Evolutionary conservation across 495 filamentous ascomycete genomes (phyloP).

Genomic region (Neurospora sp.): DNA sequence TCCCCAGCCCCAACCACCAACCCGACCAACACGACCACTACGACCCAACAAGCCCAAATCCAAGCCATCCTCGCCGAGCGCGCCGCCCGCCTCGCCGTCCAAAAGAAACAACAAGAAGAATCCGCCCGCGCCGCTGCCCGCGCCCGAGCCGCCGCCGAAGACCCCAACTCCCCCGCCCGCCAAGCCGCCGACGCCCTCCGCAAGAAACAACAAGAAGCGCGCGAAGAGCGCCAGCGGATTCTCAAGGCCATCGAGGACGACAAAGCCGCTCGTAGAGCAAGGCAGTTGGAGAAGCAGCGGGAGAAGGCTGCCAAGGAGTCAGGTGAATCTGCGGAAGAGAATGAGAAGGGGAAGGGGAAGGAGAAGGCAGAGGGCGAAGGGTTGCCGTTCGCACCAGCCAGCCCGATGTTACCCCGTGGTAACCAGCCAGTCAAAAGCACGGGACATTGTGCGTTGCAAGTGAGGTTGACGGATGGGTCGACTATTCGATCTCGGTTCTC

Average conservation of each 20-base stretch:
- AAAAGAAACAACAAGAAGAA: slow-evolving; percentile 22
- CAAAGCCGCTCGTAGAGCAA: slow-evolving; percentile 48
- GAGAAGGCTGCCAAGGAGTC: slow-evolving; percentile 6
- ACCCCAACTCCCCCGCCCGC: slow-evolving; percentile 26
- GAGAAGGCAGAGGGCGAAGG: background rate
- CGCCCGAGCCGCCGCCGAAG: slow-evolving; percentile 24
- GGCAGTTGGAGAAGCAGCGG: slow-evolving; percentile 40
- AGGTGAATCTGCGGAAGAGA: background rate
- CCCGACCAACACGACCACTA: background rate
- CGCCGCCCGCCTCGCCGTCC: slow-evolving; percentile 15
- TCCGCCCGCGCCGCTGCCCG: slow-evolving; percentile 17
- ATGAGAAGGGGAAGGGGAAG: background rate
- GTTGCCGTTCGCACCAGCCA: slow-evolving; percentile 9
- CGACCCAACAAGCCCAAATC: slow-evolving; percentile 9
- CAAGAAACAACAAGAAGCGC: slow-evolving; percentile 40
- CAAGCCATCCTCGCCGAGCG: slow-evolving; percentile 18
- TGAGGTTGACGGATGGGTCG: slow-evolving; percentile 76
- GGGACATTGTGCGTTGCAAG: slow-evolving; percentile 56
- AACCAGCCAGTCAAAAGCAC: background rate
- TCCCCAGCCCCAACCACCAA: background rate
- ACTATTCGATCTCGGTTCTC: slow-evolving; percentile 65
- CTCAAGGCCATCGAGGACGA: slow-evolving; percentile 57
- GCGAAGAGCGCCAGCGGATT: slow-evolving; percentile 51
- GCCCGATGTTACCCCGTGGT: slow-evolving; percentile 2
- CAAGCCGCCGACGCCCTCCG: slow-evolving; percentile 19